Base-by-base conservation (phyloP, 1,284 basidiomycete genomes). In the Inonotus hispidus region DNA sequence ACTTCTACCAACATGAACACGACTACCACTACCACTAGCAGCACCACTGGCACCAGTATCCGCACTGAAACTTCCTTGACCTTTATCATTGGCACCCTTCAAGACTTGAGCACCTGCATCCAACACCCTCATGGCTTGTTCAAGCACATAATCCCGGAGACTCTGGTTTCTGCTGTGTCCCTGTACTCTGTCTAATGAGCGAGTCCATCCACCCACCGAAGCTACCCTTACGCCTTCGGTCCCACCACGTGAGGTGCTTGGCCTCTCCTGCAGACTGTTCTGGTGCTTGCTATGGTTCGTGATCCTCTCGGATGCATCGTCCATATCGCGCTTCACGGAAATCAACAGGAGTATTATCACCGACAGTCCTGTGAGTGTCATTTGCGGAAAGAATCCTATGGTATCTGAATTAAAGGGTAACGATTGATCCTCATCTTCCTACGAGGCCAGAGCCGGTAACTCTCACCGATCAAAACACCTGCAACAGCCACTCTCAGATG, bases 351-450 rank as follows among this genome's bases (percentile, higher is more conserved):
- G 70, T 16, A 71, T 63, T 37, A 80, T 69, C 16, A 74, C 71
- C 6, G 76, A 77, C 1, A 75, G 68, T 8, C 75, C 74, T 23
- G 73, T 69, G 32, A 81, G 69, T n/a, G 81, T 70, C 79, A 82
- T 82, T 66, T 84, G 82, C 7, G 81, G 80, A 68, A 84, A 82
- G 68, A 77, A 81, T 3, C 81, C 82, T 49, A 84, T 82, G 58
- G 72, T 74, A 67, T 84, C 81, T 82, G 45, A 60, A 29, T 25
- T 53, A 27, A 46, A 54, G 38, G 21, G 11, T 38, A 23, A 8
- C 14, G 23, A 53, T 60, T 54, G 23, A 59, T 45, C 53, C 13
- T 38, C 14, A 32, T 27, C 41, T 1, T 39, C 8, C n/a, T 19
- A 21, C 45, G n/a, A 7, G 32, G 38, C 19, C 27, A 32, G 0